Conservation (phyloP, 768 basidiomycete species). For the Agaricus sinodeliciosus region DNA sequence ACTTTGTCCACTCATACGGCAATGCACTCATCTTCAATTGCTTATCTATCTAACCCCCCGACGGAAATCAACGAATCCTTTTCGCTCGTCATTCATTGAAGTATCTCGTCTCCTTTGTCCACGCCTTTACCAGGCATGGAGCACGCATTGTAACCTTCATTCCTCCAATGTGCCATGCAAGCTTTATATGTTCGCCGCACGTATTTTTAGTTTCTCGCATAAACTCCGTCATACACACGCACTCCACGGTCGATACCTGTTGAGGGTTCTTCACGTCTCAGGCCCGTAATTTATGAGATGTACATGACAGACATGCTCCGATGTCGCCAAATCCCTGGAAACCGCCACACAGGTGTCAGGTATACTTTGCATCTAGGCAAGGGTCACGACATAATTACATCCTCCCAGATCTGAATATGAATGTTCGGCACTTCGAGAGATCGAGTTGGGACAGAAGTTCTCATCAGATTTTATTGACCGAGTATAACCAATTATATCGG, state of each 20-base stretch:
- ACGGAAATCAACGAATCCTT: neutral
- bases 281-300: neutral
- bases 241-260: neutral
- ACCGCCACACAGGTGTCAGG: neutral
- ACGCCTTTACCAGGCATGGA: conserved; percentile 1
- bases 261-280: neutral
- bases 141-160: neutral
- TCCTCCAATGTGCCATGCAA: neutral
- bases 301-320: neutral
- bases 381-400: neutral
- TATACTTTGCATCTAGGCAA: neutral
- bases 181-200: neutral
- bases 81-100: neutral
- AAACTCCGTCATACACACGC: neutral
- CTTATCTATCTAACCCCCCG: no score
- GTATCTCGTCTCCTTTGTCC: neutral
- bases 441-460: neutral
- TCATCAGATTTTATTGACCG: neutral
- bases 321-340: conserved; percentile 4
- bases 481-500: neutral
- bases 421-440: neutral
- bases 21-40: no score
- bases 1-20: no score
- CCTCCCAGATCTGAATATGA: neutral
- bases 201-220: neutral